Percentiles rank a stretch among this genome's conserved stretches.
Evolutionary conservation across 2,329 filamentous ascomycete genomes (phyloP).

Genomic region (Stachybotrys chartarum): DNA sequence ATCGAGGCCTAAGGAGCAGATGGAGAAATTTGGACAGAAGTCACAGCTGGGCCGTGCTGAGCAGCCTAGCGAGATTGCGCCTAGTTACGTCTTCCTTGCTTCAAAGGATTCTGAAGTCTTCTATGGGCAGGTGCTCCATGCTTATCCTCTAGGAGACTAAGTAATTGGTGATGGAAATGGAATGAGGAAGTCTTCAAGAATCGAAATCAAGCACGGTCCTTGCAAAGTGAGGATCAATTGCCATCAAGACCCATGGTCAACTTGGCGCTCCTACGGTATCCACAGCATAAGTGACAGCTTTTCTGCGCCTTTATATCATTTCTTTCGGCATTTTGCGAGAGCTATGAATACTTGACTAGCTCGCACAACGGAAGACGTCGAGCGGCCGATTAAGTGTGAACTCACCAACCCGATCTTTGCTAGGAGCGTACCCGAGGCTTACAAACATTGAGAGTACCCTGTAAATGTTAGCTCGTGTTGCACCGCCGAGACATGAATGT

Average conservation of each 20-base stretch:
- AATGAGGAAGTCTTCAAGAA: not conserved
- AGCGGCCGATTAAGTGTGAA: no score
- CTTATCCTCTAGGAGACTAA: constrained; percentile 32
- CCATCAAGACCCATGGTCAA: no score
- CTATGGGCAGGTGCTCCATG: constrained; percentile 30
- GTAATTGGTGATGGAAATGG: not conserved
- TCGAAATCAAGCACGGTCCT: no score
- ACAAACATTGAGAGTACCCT: constrained; percentile 1
- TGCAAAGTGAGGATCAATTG: no score
- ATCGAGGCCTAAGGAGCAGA: constrained; percentile 33
- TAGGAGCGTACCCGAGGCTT: not conserved
- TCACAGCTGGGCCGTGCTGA: constrained; percentile 29
- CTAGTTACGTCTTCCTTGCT: constrained; percentile 31
- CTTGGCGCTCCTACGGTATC: no score
- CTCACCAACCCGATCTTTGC: not conserved
- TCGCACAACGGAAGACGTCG: no score
- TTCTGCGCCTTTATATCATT: no score
- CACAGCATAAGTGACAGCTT: no score
- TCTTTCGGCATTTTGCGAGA: no score
- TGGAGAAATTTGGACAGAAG: constrained; percentile 34
- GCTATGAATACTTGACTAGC: no score
- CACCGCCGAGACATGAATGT: not conserved
- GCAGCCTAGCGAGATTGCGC: constrained; percentile 36
- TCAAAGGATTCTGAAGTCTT: constrained; percentile 30
- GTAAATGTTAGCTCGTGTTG: not conserved